Evolutionary conservation across 2,329 filamentous ascomycete genomes (phyloP), one percentile per base, ranked within the genome.

Genomic region (Pseudogymnoascus sp.): DNA sequence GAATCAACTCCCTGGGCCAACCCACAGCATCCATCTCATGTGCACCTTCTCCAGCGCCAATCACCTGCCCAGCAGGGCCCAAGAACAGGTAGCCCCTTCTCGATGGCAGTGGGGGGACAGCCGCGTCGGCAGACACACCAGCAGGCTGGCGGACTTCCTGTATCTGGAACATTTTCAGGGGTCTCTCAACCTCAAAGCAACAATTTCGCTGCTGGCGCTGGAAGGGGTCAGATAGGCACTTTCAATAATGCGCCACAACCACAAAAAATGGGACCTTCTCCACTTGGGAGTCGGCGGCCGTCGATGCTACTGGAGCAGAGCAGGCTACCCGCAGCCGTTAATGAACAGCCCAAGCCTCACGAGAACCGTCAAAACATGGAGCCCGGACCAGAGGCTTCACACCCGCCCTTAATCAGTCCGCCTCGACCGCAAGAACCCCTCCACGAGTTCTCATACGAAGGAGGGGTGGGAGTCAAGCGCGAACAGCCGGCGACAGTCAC

Each of bases 1-100:
- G 90, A 96, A 71, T 88, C 93, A 68, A 96, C 90, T 4, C 89
- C 92, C 0, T 97, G 93, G 93, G 91, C 92, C 37, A 96, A 96
- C 72, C 91, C 92, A 16, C 90, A 93, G 68, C 88, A 91, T 71
- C 87, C 88, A 5, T 83, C 86, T 8, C 87, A 91, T 71, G 75
- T 73, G 14, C 72, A 74, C 68, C 67, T 75, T 64, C 65, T 75
- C 40, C 75, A 77, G 60, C 72, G 76, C 41, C 78, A 79, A 64
- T 71, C 75, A 59, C 71, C 75, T 4, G 70, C 67, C 28, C 75
- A 77, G 59, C 75, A 77, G 16, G 72, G 72, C 43, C 69, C 74
- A 45, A 69, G 73, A 62, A 71, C 74, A 52, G 70, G 72, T 16
- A 75, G 74, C n/a, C 71, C 72, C 2, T 70, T 74, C 60, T 68